Base-by-base conservation (phyloP, 192 early-diverging fungal genomes). In the Coemansia nantahalensis region DNA sequence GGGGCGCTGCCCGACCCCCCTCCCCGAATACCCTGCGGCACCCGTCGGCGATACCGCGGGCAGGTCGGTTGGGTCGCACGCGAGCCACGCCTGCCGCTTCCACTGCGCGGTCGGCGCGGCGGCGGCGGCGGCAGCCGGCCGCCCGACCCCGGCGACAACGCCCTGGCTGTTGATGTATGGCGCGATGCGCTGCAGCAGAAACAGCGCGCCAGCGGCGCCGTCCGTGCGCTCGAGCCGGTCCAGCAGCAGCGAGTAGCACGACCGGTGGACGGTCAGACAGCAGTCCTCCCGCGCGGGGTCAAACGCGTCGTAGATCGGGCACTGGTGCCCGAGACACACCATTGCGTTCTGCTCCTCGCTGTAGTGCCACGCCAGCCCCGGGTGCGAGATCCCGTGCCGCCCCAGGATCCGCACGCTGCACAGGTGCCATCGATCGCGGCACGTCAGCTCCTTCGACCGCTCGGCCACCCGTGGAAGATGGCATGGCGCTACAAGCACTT, bases 41-140 rank as follows among this genome's bases (percentile, higher is more conserved):
- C 5, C 8, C 5, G 8, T 11, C 5, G 10, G 31, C 8, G 31
- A 11, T 1, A 32, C 10, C 9, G 31, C 31, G 0, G 72, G 72
- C 41, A 75, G 28, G 51, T 75, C 72, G 2, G 65, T 75, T 11
- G 72, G 72, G 18, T 75, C 72, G 39, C 72, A 75, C 54, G 62
- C 53, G 9, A 54, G 42, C 69, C 69, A 73, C 8, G 51, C 35
- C 32, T 43, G 9, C 17, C 26, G 5, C 17, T 36, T 35, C 2
- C n/a, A 19, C 22, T 5, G 18, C 10, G 34, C 16, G 16, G 42
- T 13, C 7, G 26, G 26, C 26, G 26, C 4, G 4, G 26, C 26
- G 26, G 26, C 26, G 7, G 26, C 26, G 26, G 4, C 26, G 7
- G 26, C 26, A 3, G 26, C 26, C 30, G n/a, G 47, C 18, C 14